Evolutionary conservation across 352 stramenopile species (phyloP).

Genomic region (Pythium myriotylum): DNA sequence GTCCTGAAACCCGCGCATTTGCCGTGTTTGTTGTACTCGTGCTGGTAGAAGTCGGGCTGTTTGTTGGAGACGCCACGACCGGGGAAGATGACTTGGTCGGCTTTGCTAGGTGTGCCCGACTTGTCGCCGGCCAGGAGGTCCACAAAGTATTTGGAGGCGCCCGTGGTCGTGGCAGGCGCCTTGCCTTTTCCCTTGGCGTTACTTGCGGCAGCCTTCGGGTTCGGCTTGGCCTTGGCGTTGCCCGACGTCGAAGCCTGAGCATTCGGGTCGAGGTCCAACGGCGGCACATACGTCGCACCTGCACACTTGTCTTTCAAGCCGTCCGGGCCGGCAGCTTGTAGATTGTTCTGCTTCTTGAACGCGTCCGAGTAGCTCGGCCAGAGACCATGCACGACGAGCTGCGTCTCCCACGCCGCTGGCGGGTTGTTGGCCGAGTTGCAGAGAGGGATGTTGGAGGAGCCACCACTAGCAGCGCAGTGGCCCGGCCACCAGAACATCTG

Average conservation of each 20-base stretch:
- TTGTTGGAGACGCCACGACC: constrained; percentile 1
- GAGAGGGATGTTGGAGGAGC: not conserved
- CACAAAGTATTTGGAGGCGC: not conserved
- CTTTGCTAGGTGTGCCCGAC: not conserved
- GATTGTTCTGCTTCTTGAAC: constrained; percentile 1
- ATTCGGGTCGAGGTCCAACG: not conserved
- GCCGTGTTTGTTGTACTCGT: constrained; percentile 14
- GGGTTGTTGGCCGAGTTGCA: not conserved
- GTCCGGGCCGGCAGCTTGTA: not conserved
- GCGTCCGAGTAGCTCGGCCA: constrained; percentile 10
- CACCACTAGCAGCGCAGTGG: constrained; percentile 1
- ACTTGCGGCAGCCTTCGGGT: not conserved
- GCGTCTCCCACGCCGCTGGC: not conserved
- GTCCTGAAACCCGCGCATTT: not conserved
- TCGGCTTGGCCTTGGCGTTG: not conserved
- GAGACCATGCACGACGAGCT: constrained; percentile 6
- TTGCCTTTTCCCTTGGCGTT: not conserved
- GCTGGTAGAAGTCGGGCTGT: constrained; percentile 4
- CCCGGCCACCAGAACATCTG: constrained; percentile 9
- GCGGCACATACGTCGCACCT: not conserved
- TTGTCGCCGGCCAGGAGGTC: not conserved
- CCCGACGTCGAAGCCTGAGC: not conserved
- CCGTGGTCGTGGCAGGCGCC: no score
- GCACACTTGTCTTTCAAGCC: not conserved
- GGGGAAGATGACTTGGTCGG: constrained; percentile 2